Base-by-base conservation (phyloP, 139 green algal species). In the Yamagishiella unicocca region DNA sequence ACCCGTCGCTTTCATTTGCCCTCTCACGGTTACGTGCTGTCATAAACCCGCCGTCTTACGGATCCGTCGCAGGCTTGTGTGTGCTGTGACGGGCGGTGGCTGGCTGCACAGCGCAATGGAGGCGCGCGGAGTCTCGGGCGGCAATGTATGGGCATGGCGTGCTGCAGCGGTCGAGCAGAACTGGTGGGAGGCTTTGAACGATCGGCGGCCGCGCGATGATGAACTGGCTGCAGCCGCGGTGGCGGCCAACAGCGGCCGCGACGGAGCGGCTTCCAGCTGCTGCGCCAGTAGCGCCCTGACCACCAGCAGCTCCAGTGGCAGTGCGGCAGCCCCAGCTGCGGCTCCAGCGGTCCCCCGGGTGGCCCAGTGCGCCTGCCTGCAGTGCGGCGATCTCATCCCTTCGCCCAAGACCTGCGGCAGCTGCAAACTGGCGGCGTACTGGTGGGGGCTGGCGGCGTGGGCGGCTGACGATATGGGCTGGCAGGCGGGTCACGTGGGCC, bases 361-460 rank as follows among this genome's bases (percentile, higher is more conserved):
- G 12, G 64, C 67, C 21, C 46, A 78, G 2, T 80, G 72, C 35
- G 53, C 29, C 7, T 85, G 77, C 58, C 54, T 84, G 1, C 25
- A 58, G 5, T 84, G 79, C n/a, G 79, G 61, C 4, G n/a, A 45
- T 22, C 43, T 45, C 22, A 72, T 76, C 9, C 61, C 61, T 2
- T 3, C 21, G 4, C 27, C 42, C 19, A 85, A 85, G 55, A 75
- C 38, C 2, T 89, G 54, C 42, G 72, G 62, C 29, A 64, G 33
- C 9, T 89, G 72, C 62, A 75, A 77, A 22, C 66, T 67, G 21
- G 84, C 84, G 33, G 38, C 50, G 2, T 74, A 81, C 42, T 85
- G 79, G 79, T 85, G 61, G n/a, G 62, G 62, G 10, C 62, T 35
- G 2, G 10, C 62, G 19, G 19, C 29, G 31, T 8, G n/a, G 29